Base-by-base conservation (phyloP, 306 rosid species). In the Prunus mongolica region DNA sequence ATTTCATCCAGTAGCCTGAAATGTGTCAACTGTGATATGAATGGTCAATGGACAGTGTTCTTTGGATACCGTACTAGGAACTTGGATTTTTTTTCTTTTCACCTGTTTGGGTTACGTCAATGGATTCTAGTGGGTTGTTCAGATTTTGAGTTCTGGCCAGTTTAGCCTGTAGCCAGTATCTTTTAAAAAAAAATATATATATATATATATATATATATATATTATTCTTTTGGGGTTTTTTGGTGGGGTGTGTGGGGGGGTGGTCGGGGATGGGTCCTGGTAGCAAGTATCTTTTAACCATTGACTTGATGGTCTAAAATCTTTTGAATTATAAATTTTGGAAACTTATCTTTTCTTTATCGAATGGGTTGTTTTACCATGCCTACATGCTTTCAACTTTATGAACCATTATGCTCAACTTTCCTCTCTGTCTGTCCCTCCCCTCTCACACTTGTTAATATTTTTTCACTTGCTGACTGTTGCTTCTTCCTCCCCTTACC, bases 401-500 rank as follows among this genome's bases (percentile, higher is more conserved):
- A 27, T 30, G 46, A 18, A 34, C 51, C 25, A 52, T n/a, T 57
- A 57, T 57, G 22, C 22, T 22, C 63, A 57, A 22, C 44, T 38
- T 56, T 12, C 14, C 63, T 24, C 62, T 20, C 63, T 18, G 57
- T 27, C 47, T 65, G 49, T 8, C 27, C 27, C 41, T 20, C 3
- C 28, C 3, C 4, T 32, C 55, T 19, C 20, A 38, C 30, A 20
- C 46, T 49, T 28, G 56, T 30, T 70, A 34, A 18, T 11, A 41
- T n/a, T 18, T 61, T 55, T 55, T n/a, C 3, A 74, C 80, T 81
- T 58, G 55, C 76, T 24, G 46, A 14, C 54, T 67, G 34, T 57
- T 81, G 45, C 45, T 32, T 73, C 75, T 72, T 68, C 51, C 65
- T 71, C 78, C 67, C 50, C 72, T 70, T 63, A 46, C 52, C 30